Percentiles rank a stretch among this genome's conserved stretches.
Conservation (phyloP, 2,329 filamentous ascomycete species). For the Alternaria sp. region DNA sequence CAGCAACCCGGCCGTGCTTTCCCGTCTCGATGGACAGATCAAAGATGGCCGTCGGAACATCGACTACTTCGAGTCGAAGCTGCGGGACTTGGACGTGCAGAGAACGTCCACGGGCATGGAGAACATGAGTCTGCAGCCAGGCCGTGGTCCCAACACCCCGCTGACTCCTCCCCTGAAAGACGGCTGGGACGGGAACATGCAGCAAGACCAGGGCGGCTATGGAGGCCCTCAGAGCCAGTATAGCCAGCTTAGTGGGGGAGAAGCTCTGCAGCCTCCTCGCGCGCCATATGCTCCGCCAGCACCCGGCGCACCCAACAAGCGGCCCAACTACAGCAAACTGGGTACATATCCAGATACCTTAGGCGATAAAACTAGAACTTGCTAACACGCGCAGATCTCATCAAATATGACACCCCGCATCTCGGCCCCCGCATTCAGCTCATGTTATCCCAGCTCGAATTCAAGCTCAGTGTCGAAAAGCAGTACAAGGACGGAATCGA, state of each 20-base stretch:
- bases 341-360: slow-evolving; percentile 65
- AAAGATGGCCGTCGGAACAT: slow-evolving; percentile 93
- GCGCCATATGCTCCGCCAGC: slow-evolving; percentile 80
- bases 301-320: slow-evolving; percentile 71
- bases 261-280: slow-evolving; percentile 80
- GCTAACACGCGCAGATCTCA: slow-evolving; percentile 72
- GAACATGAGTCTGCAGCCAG: slow-evolving; percentile 69
- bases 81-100: slow-evolving; percentile 86
- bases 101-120: slow-evolving; percentile 73
- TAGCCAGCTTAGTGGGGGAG: slow-evolving; percentile 69
- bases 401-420: slow-evolving; percentile 97
- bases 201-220: slow-evolving; percentile 69
- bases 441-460: slow-evolving; percentile 98
- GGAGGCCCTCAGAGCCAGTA: slow-evolving; percentile 61
- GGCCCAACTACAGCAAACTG: slow-evolving; percentile 92
- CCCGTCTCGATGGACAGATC: slow-evolving; percentile 91
- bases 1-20: slow-evolving; percentile 89
- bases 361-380: no score
- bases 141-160: slow-evolving; percentile 51
- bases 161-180: slow-evolving; percentile 77
- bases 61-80: slow-evolving; percentile 91
- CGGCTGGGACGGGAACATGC: slow-evolving; percentile 60
- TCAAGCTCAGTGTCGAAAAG: slow-evolving; percentile 98
- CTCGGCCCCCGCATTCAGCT: slow-evolving; percentile 97
- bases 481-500: slow-evolving; percentile 99